Conservation (phyloP, 75 land plant species). For the Cryptomeria japonica region DNA sequence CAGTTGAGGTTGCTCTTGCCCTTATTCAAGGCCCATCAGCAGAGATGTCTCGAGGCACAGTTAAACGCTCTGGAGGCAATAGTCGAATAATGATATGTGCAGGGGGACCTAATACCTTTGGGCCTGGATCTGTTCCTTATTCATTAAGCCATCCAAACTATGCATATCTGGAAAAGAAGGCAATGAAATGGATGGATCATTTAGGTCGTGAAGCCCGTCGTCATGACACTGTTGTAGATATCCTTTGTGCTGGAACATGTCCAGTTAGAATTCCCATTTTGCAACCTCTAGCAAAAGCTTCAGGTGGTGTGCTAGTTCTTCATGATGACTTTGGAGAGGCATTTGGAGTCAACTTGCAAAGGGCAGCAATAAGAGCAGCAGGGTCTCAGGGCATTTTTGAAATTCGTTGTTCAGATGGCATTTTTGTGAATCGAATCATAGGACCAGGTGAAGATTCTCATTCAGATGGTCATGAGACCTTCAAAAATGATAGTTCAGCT, state of each 20-base stretch:
- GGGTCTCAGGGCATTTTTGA: conserved; percentile 91
- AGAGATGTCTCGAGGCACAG: conserved; percentile 67
- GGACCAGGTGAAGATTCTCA: conserved; percentile 97
- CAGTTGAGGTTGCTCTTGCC: conserved; percentile 91
- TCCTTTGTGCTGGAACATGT: conserved; percentile 98
- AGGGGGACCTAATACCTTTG: conserved; percentile 94
- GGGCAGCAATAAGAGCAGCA: conserved; percentile 79
- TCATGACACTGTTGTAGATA: conserved; percentile 76
- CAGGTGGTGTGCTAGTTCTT: conserved; percentile 91
- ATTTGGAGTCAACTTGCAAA: conserved; percentile 93
- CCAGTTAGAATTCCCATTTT: conserved; percentile 89
- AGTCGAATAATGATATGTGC: conserved; percentile 87
- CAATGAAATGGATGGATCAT: conserved; percentile 93
- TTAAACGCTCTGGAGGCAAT: conserved; percentile 84
- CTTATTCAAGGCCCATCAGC: conserved; percentile 93
- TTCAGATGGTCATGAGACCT: conserved; percentile 66
- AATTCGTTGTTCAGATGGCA: conserved; percentile 86
- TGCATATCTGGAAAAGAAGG: conserved; percentile 81
- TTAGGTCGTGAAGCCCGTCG: conserved; percentile 78
- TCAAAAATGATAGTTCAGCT: conserved; percentile 69
- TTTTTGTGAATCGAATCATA: conserved; percentile 73
- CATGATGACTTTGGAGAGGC: conserved; percentile 99
- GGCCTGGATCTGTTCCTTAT: conserved; percentile 95
- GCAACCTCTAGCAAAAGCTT: conserved; percentile 90
- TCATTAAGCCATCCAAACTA: conserved; percentile 91